A percentile compares a stretch with the other conserved stretches of the same genome.
These are phyloP conservation scores for Tricholoma saponaceum DNA, from an alignment of 768 basidiomycete species.

Conservation along the genomic window DNA sequence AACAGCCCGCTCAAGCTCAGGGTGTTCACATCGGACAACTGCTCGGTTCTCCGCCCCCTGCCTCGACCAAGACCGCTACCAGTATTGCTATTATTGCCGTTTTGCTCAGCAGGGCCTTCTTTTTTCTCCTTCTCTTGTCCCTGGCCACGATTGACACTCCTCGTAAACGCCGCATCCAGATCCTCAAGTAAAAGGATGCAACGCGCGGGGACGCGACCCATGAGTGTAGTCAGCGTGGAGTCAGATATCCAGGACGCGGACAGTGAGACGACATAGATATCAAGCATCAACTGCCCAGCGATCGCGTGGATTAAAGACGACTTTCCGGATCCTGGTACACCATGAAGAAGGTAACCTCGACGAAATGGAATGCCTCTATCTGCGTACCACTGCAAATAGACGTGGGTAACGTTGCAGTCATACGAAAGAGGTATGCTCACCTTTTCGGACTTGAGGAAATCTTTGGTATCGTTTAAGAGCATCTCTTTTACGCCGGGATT, in stretches of 20 bases:
- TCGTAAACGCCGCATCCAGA: conserved; percentile 84
- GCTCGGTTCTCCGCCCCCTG: conserved; percentile 44
- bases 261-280: conserved; percentile 88
- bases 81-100: conserved; percentile 9
- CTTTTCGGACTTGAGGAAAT: conserved; percentile 83
- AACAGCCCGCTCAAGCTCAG: conserved; percentile 77
- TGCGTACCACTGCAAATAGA: conserved; percentile 70
- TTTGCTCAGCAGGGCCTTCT: conserved; percentile 22
- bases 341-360: conserved; percentile 80
- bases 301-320: conserved; percentile 83
- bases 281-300: conserved; percentile 84
- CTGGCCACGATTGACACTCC: conserved; percentile 66
- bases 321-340: conserved; percentile 85
- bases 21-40: conserved; percentile 75
- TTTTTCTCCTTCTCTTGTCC: conserved; percentile 30
- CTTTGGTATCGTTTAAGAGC: conserved; percentile 75
- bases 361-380: conserved; percentile 91
- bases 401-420: background rate
- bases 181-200: conserved; percentile 90
- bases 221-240: conserved; percentile 77
- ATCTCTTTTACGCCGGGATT: conserved; percentile 90
- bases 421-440: conserved; percentile 26
- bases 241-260: conserved; percentile 88
- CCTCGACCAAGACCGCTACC: conserved; percentile 24
- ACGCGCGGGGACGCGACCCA: conserved; percentile 82